A percentile compares a stretch with the other conserved stretches of the same genome.
Evolutionary conservation across 2,329 filamentous ascomycete genomes (phyloP).

Genomic region (Periconia sp.): DNA sequence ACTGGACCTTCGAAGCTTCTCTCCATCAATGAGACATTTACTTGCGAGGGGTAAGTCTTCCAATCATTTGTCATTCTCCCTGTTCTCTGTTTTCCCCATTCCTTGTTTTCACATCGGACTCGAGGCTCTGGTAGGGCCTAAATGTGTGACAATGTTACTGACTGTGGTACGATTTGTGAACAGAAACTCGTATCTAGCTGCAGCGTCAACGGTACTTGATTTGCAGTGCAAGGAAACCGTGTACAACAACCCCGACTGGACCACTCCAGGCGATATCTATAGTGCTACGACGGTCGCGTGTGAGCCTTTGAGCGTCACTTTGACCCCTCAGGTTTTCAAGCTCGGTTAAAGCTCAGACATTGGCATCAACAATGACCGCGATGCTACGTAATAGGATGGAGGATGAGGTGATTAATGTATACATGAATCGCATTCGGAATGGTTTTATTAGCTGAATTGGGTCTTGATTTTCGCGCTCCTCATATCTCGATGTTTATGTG

Average conservation of each 20-base stretch:
- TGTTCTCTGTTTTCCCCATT: background rate
- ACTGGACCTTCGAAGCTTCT: slow-evolving; percentile 1
- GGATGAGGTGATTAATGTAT: too few relatives aligned
- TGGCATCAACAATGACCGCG: too few relatives aligned
- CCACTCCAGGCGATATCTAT: background rate
- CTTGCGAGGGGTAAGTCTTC: slow-evolving; percentile 6
- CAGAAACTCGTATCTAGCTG: background rate
- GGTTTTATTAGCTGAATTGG: too few relatives aligned
- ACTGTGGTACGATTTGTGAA: background rate
- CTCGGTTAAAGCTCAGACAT: background rate
- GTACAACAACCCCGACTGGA: background rate
- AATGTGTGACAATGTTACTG: background rate
- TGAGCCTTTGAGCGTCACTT: background rate
- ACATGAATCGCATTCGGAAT: too few relatives aligned
- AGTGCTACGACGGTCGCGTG: background rate
- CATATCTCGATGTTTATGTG: too few relatives aligned
- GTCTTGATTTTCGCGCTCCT: too few relatives aligned
- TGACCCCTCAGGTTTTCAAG: background rate
- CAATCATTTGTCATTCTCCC: background rate
- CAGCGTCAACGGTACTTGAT: background rate
- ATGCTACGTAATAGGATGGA: too few relatives aligned
- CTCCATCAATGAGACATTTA: slow-evolving; percentile 12
- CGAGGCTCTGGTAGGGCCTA: background rate
- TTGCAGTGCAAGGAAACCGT: background rate
- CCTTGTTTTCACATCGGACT: background rate